These are phyloP conservation scores for Penicillium sclerotigenum DNA, from an alignment of 2,329 filamentous ascomycete species.

Conservation along the genomic window DNA sequence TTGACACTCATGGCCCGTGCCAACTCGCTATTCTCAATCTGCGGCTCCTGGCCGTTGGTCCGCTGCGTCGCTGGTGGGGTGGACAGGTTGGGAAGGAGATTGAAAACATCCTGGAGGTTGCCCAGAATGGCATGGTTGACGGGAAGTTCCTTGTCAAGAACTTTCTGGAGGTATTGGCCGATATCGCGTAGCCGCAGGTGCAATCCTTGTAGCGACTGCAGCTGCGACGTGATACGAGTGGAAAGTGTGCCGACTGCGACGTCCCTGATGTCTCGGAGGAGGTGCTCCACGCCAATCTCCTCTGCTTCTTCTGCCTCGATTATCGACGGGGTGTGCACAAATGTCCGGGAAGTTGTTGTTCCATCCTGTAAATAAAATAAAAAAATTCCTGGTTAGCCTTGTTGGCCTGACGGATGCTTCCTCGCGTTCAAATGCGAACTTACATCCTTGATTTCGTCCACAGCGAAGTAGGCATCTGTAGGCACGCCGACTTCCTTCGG, in stretches of 20 bases:
- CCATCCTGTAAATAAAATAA: constrained; percentile 64
- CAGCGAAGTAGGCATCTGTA: constrained; percentile 97
- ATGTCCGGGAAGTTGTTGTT: constrained; percentile 93
- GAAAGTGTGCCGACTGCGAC: constrained; percentile 96
- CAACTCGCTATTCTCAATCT: constrained; percentile 72
- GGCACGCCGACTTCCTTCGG: constrained; percentile 97
- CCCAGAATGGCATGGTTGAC: constrained; percentile 97
- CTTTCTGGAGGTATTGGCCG: constrained; percentile 90
- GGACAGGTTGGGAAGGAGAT: constrained; percentile 91
- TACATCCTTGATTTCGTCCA: constrained; percentile 99
- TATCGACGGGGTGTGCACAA: constrained; percentile 95
- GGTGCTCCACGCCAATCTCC: constrained; percentile 97
- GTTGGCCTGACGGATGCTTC: not conserved
- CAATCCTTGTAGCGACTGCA: constrained; percentile 93
- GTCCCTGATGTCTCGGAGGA: constrained; percentile 95
- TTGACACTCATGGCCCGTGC: constrained; percentile 98
- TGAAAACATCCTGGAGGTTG: constrained; percentile 99
- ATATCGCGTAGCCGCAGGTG: constrained; percentile 94
- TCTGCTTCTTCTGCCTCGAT: constrained; percentile 99
- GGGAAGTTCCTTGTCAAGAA: constrained; percentile 85
- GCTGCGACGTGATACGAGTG: constrained; percentile 93
- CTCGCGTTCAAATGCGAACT: constrained; percentile 34
- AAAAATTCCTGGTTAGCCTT: not conserved
- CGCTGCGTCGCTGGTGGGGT: constrained; percentile 66
- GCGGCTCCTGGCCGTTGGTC: constrained; percentile 56